These are phyloP conservation scores for Leccinum griseonigrum DNA, from an alignment of 1,284 basidiomycete genomes.

Conservation along the genomic window DNA sequence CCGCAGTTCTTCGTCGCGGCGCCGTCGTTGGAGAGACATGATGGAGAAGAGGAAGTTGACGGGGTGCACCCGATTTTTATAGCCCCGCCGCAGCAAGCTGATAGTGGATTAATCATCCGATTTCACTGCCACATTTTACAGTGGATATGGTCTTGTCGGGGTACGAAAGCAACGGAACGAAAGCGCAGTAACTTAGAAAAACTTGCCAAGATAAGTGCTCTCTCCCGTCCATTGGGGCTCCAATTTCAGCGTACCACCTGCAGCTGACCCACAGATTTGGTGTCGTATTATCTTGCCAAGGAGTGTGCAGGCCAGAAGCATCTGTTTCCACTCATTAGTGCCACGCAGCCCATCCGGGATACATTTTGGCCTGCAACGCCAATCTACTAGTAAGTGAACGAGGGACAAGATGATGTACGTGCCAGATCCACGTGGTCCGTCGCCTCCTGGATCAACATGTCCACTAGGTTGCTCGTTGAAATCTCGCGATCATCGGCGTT, in stretches of 20 bases:
- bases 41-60: too few species aligned
- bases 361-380: constrained; percentile 64
- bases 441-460: constrained; percentile 87
- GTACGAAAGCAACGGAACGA: too few species aligned
- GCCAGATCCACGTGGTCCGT: constrained; percentile 75
- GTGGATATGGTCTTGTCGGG: too few species aligned
- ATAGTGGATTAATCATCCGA: too few species aligned
- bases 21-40: too few species aligned
- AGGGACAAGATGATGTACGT: constrained; percentile 14
- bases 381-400: neutral
- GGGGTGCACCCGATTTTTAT: too few species aligned
- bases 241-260: constrained; percentile 37
- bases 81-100: too few species aligned
- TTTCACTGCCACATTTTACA: too few species aligned
- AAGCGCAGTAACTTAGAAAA: too few species aligned
- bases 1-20: too few species aligned
- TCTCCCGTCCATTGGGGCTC: constrained; percentile 45
- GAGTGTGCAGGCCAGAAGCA: constrained; percentile 54
- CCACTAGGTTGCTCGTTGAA: constrained; percentile 84
- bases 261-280: constrained; percentile 35
- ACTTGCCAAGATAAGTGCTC: constrained; percentile 17
- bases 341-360: constrained; percentile 86
- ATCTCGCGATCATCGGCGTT: constrained; percentile 53
- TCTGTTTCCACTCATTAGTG: constrained; percentile 41
- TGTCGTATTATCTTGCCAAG: constrained; percentile 55